Percentiles rank a stretch among this genome's conserved stretches.
Conservation (phyloP, 257 asterid genomes). For the Rubia yunnanensis region DNA sequence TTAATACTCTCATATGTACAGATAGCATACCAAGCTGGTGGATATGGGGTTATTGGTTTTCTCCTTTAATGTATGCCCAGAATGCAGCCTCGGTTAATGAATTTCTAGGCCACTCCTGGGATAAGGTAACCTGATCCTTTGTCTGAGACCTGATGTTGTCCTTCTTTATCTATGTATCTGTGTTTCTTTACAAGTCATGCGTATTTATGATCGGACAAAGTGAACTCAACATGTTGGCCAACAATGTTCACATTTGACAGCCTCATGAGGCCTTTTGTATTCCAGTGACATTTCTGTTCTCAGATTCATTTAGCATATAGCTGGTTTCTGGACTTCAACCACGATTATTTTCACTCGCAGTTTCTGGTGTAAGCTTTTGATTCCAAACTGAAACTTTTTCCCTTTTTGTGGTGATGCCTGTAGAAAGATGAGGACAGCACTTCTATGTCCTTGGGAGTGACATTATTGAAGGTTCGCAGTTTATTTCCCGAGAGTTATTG, state of each 20-base stretch:
- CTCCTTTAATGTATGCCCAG: constrained; percentile 91
- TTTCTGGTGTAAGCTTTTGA: neutral
- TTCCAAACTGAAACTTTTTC: neutral
- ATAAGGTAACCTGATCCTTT: constrained; percentile 39
- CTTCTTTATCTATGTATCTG: neutral
- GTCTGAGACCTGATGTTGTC: neutral
- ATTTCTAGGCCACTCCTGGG: constrained; percentile 90
- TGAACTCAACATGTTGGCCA: no score
- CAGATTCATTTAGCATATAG: neutral
- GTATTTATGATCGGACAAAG: neutral
- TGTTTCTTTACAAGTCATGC: no score
- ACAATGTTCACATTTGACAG: no score
- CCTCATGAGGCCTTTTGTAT: neutral
- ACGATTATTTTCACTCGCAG: neutral
- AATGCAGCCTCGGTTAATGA: constrained; percentile 87
- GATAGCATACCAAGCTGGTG: constrained; percentile 93
- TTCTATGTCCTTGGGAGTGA: constrained; percentile 52
- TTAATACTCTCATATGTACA: constrained; percentile 20
- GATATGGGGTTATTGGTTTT: constrained; percentile 98
- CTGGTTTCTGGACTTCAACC: neutral
- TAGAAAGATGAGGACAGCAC: constrained; percentile 52
- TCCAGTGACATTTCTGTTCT: neutral
- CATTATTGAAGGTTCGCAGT: constrained; percentile 67
- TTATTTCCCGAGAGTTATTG: constrained; percentile 77
- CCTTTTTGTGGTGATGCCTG: constrained; percentile 20